Conservation (phyloP, 116 monocot genomes). For the Thalassia testudinum region DNA sequence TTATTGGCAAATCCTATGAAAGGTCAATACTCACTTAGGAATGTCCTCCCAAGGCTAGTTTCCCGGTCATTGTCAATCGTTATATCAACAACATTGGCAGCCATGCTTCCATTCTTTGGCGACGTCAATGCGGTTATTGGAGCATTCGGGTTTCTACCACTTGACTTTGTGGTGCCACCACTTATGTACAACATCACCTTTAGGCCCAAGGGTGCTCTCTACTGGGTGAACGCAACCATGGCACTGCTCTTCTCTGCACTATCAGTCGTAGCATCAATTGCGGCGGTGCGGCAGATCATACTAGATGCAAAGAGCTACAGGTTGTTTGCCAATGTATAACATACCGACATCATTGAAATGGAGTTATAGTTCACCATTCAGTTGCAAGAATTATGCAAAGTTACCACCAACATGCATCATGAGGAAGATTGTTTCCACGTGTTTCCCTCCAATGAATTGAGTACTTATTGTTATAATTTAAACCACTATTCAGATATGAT, state of each 20-base stretch:
- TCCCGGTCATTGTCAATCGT: slow-evolving; percentile 53
- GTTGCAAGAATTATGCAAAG: no score
- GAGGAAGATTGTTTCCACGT: no score
- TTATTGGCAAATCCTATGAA: slow-evolving; percentile 46
- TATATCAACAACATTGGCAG: slow-evolving; percentile 43
- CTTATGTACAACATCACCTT: slow-evolving; percentile 78
- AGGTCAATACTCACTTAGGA: slow-evolving; percentile 54
- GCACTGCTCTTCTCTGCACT: slow-evolving; percentile 39
- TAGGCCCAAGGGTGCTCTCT: slow-evolving; percentile 33
- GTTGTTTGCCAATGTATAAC: slow-evolving; percentile 47
- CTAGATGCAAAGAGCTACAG: slow-evolving; percentile 48
- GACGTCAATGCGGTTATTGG: slow-evolving; percentile 85
- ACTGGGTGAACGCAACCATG: slow-evolving; percentile 59
- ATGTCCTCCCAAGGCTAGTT: slow-evolving; percentile 52
- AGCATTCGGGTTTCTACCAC: slow-evolving; percentile 83
- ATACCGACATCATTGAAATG: no score
- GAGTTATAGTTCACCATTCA: no score
- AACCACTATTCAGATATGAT: no score
- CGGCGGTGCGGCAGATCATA: slow-evolving; percentile 42
- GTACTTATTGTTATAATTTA: no score
- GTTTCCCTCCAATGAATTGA: no score
- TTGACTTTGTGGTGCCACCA: slow-evolving; percentile 73
- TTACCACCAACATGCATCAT: no score
- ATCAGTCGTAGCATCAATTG: slow-evolving; percentile 34
- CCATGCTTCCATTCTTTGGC: slow-evolving; percentile 94